These are phyloP conservation scores for Luffa acutangula DNA, from an alignment of 306 rosid genomes.

Conservation along the genomic window DNA sequence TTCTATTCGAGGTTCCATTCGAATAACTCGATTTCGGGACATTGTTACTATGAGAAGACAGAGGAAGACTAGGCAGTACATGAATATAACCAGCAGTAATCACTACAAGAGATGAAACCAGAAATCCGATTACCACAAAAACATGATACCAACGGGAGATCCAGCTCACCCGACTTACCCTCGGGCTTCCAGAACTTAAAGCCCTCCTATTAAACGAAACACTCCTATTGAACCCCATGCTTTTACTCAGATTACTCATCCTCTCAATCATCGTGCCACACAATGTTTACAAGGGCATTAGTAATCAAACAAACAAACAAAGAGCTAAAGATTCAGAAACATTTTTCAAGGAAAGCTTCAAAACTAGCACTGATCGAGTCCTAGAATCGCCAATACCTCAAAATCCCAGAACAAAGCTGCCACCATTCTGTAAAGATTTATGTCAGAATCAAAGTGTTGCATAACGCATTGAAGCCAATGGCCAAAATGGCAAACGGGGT, in stretches of 20 bases:
- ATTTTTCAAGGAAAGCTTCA: neutral
- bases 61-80: slow-evolving; percentile 48
- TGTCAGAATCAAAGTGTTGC: neutral
- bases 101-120: slow-evolving; percentile 48
- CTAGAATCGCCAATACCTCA: neutral
- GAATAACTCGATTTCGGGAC: slow-evolving; percentile 19
- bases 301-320: neutral
- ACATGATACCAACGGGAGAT: slow-evolving; percentile 38
- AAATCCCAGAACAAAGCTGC: neutral
- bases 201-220: slow-evolving; percentile 31
- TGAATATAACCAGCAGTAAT: slow-evolving; percentile 46
- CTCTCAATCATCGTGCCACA: slow-evolving; percentile 16
- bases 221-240: slow-evolving; percentile 25
- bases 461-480: neutral
- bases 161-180: slow-evolving; percentile 30
- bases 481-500: neutral
- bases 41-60: slow-evolving; percentile 25
- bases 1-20: slow-evolving; percentile 1
- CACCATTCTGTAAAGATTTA: neutral
- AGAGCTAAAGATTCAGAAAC: neutral
- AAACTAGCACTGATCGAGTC: neutral
- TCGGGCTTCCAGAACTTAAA: slow-evolving; percentile 33
- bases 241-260: slow-evolving; percentile 39
- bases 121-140: slow-evolving; percentile 36
- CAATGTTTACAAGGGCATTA: neutral